phyloP scores from a whole-genome alignment of 2,329 filamentous ascomycete species.

The Rhinocladiella mackenziei region DNA sequence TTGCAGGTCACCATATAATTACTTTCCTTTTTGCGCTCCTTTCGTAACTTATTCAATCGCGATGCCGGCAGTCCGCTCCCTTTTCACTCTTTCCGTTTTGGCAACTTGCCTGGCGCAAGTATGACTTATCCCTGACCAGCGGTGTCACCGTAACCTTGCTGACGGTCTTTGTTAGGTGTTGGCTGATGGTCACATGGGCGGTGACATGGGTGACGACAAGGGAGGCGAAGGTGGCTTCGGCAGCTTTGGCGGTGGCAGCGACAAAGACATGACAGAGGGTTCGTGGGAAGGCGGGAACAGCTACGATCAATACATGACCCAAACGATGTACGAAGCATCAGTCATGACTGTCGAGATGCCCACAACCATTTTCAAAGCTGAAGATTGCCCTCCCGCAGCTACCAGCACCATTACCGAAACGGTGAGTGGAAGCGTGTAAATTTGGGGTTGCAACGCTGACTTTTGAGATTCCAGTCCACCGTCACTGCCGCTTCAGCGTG shows the following conservation, averaged over 20 bases:
- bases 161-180: too few relatives aligned
- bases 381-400: constrained; percentile 8
- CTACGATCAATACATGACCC: background rate
- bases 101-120: constrained; percentile 31
- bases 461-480: constrained; percentile 11
- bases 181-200: constrained; percentile 11
- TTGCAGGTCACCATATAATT: constrained; percentile 26
- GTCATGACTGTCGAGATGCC: constrained; percentile 1
- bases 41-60: constrained; percentile 9
- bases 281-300: constrained; percentile 1
- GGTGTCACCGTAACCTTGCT: background rate
- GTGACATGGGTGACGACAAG: background rate
- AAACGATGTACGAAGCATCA: background rate
- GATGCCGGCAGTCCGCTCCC: constrained; percentile 27
- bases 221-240: constrained; percentile 2
- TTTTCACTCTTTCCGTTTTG: constrained; percentile 23
- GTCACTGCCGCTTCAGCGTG: constrained; percentile 23
- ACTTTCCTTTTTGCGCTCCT: constrained; percentile 13
- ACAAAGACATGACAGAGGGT: too few relatives aligned
- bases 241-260: constrained; percentile 9
- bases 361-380: constrained; percentile 6
- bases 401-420: constrained; percentile 18
- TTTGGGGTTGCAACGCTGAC: constrained; percentile 4
- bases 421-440: constrained; percentile 10
- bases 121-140: constrained; percentile 2